Evolutionary conservation across 805 yeast species (phyloP), one percentile per base, ranked within the genome.

Genomic region (Diddensiella transvaalensis): DNA sequence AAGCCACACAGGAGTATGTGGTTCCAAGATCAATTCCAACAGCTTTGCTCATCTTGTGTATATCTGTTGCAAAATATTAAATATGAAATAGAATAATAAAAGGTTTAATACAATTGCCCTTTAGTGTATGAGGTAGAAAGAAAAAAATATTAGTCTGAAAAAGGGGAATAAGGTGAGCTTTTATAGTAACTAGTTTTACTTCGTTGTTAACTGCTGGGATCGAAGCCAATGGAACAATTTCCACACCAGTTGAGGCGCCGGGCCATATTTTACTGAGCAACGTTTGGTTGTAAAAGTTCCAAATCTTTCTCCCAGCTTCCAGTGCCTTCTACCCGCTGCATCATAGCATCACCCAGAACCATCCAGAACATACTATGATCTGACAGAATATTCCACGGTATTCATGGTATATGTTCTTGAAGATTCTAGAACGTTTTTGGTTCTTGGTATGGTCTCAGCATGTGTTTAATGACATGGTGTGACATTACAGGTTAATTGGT

Each of bases 1-100:
- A 89, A 64, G 96, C 98, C 54, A 91, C 98, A 81, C 97, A 90
- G 10, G 96, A 90, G 79, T 90, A 90, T 3, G 98, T 90, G 56
- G 98, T 90, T 68, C 97, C 96, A 76, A 89, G 84, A 79, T 88
- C 96, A 72, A 88, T 88, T 73, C 96, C 89, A 41, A 59, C 71
- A 64, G 82, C 79, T 68, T 72, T 76, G 47, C 77, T 71, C 80
- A 76, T 76, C 33, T 47, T 67, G 42, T 52, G 19, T 44, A 19
- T 33, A 30, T 23, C 21, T 32, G 18, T 29, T 19, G 19, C 21
- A 50, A 35, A 10, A 10, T 8, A 35, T 35, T 35, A 35, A 15
- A 6, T 6, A 8, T 35, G 32, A 35, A n/a, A 17, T 8, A n/a
- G 8, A 35, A 35, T 17, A 35, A 29, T 29, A 29, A 13, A 29